Evolutionary conservation across 2,329 filamentous ascomycete species (phyloP), one percentile per base, ranked within the genome.

Genomic region (Pleurostoma richardsiae): DNA sequence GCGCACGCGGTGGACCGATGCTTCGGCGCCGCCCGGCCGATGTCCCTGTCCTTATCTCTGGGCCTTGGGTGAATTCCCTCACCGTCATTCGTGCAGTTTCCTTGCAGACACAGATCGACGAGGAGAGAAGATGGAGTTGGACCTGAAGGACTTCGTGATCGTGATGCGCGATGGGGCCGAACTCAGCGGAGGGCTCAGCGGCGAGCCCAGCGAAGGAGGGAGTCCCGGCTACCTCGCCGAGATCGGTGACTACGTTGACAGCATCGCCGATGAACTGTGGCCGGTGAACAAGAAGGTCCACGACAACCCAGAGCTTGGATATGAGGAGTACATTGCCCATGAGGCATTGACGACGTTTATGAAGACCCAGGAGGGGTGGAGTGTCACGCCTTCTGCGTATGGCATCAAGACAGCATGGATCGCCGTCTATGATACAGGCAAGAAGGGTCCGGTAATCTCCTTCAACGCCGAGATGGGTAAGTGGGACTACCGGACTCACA

Each of bases 361-460:
- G 56, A 59, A 59, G 10, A 60, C 56, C 10, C 67, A 65, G 43
- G 43, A 62, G 10, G 71, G 67, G 33, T 79, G 77, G 76, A 62
- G 68, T 30, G 75, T 82, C 29, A 77, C 67, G 1, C 66, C 66
- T 2, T 74, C 73, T 2, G 75, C 73, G 1, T 79, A 77, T 51
- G 71, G 68, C 6, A 65, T 80, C 50, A 62, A 65, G 31, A 80
- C 76, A 3, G 76, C 76, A 10, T 80, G 77, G 66, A 66, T 72
- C 29, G 76, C 75, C 4, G 69, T 71, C 1, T 77, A 65, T 48
- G 69, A 75, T 46, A 73, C 63, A 44, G 68, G 70, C 8, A 67
- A 55, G 43, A 59, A 64, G n/a, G 74, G 74, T 0, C 72, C 73
- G 3, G 68, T 69, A 2, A 61, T 74, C 26, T 70, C 70, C 0